These are phyloP conservation scores for Zopfia rhizophila DNA, from an alignment of 2,329 filamentous ascomycete genomes.

Conservation along the genomic window DNA sequence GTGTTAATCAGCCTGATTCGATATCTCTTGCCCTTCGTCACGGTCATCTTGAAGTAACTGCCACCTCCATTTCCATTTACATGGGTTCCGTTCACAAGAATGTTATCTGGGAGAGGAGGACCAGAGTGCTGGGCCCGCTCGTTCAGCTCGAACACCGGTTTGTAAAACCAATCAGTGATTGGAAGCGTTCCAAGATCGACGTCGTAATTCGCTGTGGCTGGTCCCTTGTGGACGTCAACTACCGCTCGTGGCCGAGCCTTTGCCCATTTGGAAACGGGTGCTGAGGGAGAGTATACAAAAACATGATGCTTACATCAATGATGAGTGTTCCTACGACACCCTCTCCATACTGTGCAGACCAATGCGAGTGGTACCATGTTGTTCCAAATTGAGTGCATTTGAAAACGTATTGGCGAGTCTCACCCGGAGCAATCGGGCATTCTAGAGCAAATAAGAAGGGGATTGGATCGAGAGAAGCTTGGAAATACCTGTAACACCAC, in stretches of 20 bases:
- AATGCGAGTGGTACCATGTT: constrained; percentile 57
- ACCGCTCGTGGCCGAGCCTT: too few species aligned
- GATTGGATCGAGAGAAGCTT: constrained; percentile 8
- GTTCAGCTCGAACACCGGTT: constrained; percentile 42
- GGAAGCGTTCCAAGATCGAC: constrained; percentile 70
- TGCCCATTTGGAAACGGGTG: constrained; percentile 32
- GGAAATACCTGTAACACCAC: constrained; percentile 42
- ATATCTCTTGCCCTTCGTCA: constrained; percentile 63
- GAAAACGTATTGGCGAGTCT: constrained; percentile 67
- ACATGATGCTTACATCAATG: too few species aligned
- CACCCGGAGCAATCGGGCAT: constrained; percentile 73
- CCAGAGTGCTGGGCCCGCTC: constrained; percentile 46
- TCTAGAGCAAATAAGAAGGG: constrained; percentile 55
- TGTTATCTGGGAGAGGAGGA: constrained; percentile 57
- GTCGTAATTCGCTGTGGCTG: constrained; percentile 61
- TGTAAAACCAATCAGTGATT: constrained; percentile 71
- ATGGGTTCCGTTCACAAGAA: constrained; percentile 67
- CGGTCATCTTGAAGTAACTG: constrained; percentile 45
- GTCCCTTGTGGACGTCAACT: constrained; percentile 50
- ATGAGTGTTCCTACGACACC: constrained; percentile 55
- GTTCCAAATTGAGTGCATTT: constrained; percentile 62
- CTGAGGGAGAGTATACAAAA: constrained; percentile 26
- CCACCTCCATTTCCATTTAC: constrained; percentile 54
- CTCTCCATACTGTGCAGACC: constrained; percentile 55
- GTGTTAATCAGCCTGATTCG: constrained; percentile 69